phyloP scores from a whole-genome alignment of 805 yeast species.

The Saturnispora halmiae region DNA sequence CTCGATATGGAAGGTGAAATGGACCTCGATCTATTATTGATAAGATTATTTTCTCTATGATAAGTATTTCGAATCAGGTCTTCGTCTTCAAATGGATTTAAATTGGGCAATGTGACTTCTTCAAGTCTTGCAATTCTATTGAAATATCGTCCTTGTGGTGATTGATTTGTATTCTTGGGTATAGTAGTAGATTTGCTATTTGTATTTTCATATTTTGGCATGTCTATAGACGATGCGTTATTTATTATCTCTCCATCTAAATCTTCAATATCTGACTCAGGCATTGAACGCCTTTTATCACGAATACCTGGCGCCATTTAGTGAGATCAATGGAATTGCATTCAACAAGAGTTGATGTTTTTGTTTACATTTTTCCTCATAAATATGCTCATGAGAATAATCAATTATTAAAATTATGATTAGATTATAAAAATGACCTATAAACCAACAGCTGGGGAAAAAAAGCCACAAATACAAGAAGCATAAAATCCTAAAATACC shows the following conservation, averaged over 20 bases:
- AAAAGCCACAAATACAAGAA: background rate
- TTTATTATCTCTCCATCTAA: too few species aligned
- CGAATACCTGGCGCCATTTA: background rate
- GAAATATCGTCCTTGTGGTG: constrained; percentile 9
- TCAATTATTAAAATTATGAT: background rate
- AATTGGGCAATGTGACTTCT: background rate
- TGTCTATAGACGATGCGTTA: too few species aligned
- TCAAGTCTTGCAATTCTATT: constrained; percentile 1
- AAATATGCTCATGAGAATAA: constrained; percentile 4
- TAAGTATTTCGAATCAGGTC: constrained; percentile 4
- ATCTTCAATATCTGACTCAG: background rate
- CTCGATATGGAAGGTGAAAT: constrained; percentile 14
- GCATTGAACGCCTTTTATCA: background rate
- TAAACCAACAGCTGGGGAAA: background rate
- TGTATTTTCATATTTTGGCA: too few species aligned
- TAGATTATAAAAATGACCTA: background rate
- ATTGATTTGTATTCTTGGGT: background rate
- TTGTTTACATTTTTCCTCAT: background rate
- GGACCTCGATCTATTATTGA: constrained; percentile 12
- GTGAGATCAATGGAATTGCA: background rate
- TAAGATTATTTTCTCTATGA: constrained; percentile 4
- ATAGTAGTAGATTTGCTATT: background rate
- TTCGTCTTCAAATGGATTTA: constrained; percentile 7
- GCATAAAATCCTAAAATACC: constrained; percentile 9
- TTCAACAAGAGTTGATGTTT: background rate